Conservation (phyloP, 371 early-diverging fungal species). For the Apophysomyces trapeziformis region DNA sequence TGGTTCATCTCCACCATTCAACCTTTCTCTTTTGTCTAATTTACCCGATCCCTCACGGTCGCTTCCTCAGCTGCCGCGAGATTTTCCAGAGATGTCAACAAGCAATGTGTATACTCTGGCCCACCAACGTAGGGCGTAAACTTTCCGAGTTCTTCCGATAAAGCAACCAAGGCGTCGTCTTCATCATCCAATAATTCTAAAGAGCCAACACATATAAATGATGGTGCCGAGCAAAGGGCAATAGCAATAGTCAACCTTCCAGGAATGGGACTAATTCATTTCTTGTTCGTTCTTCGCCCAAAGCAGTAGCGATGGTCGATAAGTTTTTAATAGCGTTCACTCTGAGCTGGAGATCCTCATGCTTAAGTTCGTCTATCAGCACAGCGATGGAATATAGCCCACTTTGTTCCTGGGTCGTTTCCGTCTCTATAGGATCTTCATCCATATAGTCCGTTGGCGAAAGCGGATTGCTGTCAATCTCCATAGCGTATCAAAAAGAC, state of each 20-base stretch:
- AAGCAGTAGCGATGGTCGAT: slow-evolving; percentile 87
- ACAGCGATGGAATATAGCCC: slow-evolving; percentile 79
- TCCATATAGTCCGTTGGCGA: slow-evolving; percentile 46
- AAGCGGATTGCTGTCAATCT: slow-evolving; percentile 28
- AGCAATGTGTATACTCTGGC: slow-evolving; percentile 77
- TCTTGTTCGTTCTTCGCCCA: slow-evolving; percentile 92
- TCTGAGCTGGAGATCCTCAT: slow-evolving; percentile 90
- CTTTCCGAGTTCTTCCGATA: slow-evolving; percentile 93
- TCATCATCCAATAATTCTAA: slow-evolving; percentile 96
- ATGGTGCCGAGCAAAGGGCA: neutral
- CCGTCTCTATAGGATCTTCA: slow-evolving; percentile 35
- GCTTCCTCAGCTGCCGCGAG: slow-evolving; percentile 96
- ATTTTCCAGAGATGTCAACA: slow-evolving; percentile 89
- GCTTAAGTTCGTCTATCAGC: slow-evolving; percentile 94
- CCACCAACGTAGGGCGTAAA: slow-evolving; percentile 93
- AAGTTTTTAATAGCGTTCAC: slow-evolving; percentile 90
- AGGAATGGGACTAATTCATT: slow-evolving; percentile 95
- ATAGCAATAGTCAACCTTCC: slow-evolving; percentile 65
- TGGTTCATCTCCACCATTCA: slow-evolving; percentile 1
- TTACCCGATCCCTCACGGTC: slow-evolving; percentile 91
- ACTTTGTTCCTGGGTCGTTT: slow-evolving; percentile 11
- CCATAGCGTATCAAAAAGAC: slow-evolving; percentile 16
- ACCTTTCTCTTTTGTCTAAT: neutral
- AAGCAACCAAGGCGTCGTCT: slow-evolving; percentile 90
- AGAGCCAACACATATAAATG: slow-evolving; percentile 8